Percentiles rank a stretch among this genome's conserved stretches.
Conservation (phyloP, 2,329 filamentous ascomycete species). For the Alternaria arborescens region DNA sequence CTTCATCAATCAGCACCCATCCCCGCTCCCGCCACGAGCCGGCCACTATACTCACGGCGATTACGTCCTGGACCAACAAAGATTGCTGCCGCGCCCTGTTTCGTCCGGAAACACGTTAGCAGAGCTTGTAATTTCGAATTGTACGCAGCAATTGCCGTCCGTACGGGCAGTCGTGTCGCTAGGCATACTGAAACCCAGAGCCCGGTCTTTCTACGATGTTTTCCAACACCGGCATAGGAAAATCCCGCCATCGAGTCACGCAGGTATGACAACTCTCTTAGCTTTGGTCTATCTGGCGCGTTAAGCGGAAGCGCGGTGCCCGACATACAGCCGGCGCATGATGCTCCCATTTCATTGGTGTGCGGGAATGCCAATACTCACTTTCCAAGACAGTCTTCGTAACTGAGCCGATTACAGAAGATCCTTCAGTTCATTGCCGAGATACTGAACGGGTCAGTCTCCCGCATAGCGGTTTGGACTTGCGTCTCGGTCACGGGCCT, state of each 20-base stretch:
- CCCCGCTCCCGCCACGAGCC: constrained; percentile 42
- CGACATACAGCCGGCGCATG: constrained; percentile 18
- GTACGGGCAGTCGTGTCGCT: constrained; percentile 11
- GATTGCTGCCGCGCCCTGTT: constrained; percentile 35
- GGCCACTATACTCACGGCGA: constrained; percentile 34
- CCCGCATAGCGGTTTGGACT: constrained; percentile 26
- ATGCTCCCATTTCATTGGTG: constrained; percentile 14
- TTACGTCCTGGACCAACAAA: constrained; percentile 28
- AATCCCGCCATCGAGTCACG: constrained; percentile 9
- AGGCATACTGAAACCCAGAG: constrained; percentile 24
- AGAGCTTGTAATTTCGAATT: constrained; percentile 16
- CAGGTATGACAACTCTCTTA: constrained; percentile 29
- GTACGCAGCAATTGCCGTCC: constrained; percentile 15
- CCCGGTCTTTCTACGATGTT: constrained; percentile 34
- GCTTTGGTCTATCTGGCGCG: constrained; percentile 12
- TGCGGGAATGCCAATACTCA: constrained; percentile 4
- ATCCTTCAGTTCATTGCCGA: constrained; percentile 20
- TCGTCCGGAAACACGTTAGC: constrained; percentile 28
- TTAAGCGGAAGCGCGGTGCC: constrained; percentile 16
- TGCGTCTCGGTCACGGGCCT: constrained; percentile 28
- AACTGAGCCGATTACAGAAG: constrained; percentile 37
- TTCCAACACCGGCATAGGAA: constrained; percentile 25
- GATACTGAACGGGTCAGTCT: constrained; percentile 23
- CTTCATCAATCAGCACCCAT: constrained; percentile 21
- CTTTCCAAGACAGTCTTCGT: constrained; percentile 16